These are phyloP conservation scores for Lagenaria siceraria DNA, from an alignment of 306 rosid species.

Conservation along the genomic window DNA sequence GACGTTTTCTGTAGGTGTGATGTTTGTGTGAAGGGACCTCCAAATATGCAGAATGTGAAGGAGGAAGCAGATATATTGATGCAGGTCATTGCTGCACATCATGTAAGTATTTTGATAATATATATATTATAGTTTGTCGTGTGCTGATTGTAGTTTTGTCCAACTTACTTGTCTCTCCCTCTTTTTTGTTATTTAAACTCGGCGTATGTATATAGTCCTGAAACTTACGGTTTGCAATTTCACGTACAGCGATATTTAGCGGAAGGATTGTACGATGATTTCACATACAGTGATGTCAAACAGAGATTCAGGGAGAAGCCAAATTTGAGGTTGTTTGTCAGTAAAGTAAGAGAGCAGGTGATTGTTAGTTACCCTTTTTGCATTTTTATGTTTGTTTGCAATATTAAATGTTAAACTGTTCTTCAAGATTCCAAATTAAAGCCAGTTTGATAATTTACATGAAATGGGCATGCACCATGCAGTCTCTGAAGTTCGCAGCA, in stretches of 20 bases:
- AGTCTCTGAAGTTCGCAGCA: conserved; percentile 51
- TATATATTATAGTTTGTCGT: neutral
- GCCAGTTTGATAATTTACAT: neutral
- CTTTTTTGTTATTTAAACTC: neutral
- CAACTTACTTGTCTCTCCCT: neutral
- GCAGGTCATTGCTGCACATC: conserved; percentile 40
- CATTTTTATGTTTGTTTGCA: neutral
- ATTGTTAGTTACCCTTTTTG: conserved; percentile 4
- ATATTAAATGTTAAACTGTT: conserved; percentile 1
- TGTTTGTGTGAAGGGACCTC: conserved; percentile 66
- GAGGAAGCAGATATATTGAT: conserved; percentile 60
- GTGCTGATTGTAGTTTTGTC: neutral
- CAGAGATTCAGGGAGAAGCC: conserved; percentile 30
- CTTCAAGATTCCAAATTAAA: neutral
- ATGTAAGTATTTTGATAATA: conserved; percentile 32
- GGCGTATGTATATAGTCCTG: neutral
- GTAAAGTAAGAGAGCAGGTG: conserved; percentile 74
- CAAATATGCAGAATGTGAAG: conserved; percentile 52
- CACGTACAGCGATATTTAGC: conserved; percentile 19
- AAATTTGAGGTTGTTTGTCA: conserved; percentile 42
- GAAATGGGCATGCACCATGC: conserved; percentile 8
- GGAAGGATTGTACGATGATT: conserved; percentile 20
- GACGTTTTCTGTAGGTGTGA: conserved; percentile 58
- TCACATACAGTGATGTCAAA: conserved; percentile 12
- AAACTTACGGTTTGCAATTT: conserved; percentile 4